Evolutionary conservation across 129 eudicot species (phyloP), one percentile per base, ranked within the genome.

Genomic region (Flaveria linearis): DNA sequence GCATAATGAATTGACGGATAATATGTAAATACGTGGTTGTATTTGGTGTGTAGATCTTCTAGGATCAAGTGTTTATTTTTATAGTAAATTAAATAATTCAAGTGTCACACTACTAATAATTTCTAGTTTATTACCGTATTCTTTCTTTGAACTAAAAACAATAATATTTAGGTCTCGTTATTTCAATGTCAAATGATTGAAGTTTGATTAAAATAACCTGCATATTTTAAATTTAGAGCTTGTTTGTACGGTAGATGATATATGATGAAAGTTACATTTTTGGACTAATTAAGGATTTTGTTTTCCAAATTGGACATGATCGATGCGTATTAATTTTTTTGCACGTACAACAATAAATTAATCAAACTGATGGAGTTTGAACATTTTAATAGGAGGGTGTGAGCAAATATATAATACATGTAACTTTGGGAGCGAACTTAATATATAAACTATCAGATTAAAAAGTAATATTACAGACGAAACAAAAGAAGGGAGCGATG

Each of bases 31-130:
- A 91, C 91, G 91, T 91, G 88, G 88, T 78, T 15, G 66, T 69
- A 71, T 65, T 72, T 74, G 82, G 86, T 80, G 71, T 80, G 58
- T 89, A 80, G 84, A 87, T 85, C 86, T 76, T 84, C 65, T 80
- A 70, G 89, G 93, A 90, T 90, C 96, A 82, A 88, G 91, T 75
- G 87, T 86, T 75, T 80, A 81, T 66, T 55, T 30, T 88, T 73
- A 75, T 79, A 73, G 45, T 61, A 25, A 76, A 53, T 83, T 61
- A 47, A 82, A 56, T 80, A 63, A 67, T 16, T 18, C 84, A 66
- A 80, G 75, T 80, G 79, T 73, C 70, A 73, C 74, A 66, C 42
- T 28, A 25, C 43, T 63, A 63, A 73, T 43, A 50, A 73, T 11
- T 18, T 57, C 22, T 26, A 62, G 12, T 15, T 28, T 69, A 70